Base-by-base conservation (phyloP, 2,329 filamentous ascomycete species). In the Penicillium rolfsii region DNA sequence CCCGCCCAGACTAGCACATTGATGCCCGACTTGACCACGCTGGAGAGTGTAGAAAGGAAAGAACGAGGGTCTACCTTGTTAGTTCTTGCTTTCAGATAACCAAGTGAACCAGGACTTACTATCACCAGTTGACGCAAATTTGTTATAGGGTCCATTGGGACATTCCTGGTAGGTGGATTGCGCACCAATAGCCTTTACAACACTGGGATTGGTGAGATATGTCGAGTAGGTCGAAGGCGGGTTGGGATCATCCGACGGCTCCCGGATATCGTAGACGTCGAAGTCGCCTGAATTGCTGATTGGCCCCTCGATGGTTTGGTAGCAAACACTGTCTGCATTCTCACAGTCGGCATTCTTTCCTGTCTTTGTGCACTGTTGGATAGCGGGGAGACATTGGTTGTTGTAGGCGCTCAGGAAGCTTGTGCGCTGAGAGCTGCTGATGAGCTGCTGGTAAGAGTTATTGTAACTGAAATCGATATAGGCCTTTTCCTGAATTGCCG, bases 1-100 rank as follows among this genome's bases (percentile, higher is more conserved):
- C 84, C 84, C 4, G 55, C 55, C 55, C 55, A 57, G 16, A 57
- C 45, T 3, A 57, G 35, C n/a, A 50, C 80, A 24, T 75, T 77
- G 35, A 85, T 78, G 2, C 81, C 82, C 7, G 78, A 78, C 62
- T 80, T 73, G 19, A 84, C 78, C 2, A 85, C 78, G 1, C 74
- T 69, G 0, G 79, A 77, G 9, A 85, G 72, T 0, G 74, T 74
- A 2, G 73, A 64, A 14, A 84, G 71, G 66, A 82, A 81, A 26
- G 80, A 82, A 16, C 80, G 78, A 16, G 78, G 69, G 53, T 77
- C 76, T 79, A 52, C 28, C 8, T 8, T 35, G 61, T 67, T 19
- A 61, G 61, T 49, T 40, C 61, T 43, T 22, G 50, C 14, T 58
- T 52, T 24, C 61, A 57, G 35, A 11, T 22, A 26, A 22, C 2